Evolutionary conservation across 108 stramenopile genomes (phyloP), one percentile per base, ranked within the genome.

Genomic region (Pelagomonas calceolata): DNA sequence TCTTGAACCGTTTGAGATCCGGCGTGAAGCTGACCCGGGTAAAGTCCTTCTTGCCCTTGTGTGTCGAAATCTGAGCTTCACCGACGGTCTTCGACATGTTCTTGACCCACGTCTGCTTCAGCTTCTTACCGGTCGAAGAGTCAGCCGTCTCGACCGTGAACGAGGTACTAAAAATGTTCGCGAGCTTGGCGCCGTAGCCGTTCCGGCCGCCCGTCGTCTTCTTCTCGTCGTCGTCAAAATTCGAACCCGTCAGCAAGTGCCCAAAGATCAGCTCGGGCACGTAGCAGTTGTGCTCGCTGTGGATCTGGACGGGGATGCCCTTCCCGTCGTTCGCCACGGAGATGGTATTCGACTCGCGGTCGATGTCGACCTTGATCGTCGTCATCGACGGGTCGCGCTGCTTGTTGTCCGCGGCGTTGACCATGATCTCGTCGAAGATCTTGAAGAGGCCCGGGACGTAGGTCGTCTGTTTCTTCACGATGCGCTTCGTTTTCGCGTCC

Each of bases 341-440:
- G 60, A 99, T 95, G n/a, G 75, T 71, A 60, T 88, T 88, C 34
- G 66, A 69, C 32, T 70, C 87, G 0, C 75, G 72, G 72, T 95
- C 84, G 66, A 96, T 85, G 12, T 60, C 74, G 39, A 99, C 89
- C 60, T 97, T 94, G 51, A 99, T 85, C 76, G 81, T 82, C 80
- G 92, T 87, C 96, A 98, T 98, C 72, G 45, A 76, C 34, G 90
- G 81, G 86, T 99, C 95, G 32, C 99, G 93, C 84, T 98, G 97
- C 82, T 98, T 98, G 88, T 99, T 99, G 81, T 99, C 99, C 0
- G 95, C 91, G 33, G 99, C 99, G 79, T 99, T 99, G 45, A 99
- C 97, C 34, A 99, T 81, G 76, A 99, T 98, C 85, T 99, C 99
- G 76, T 99, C 99, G 76, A 97, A 99, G 70, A 99, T 98, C 76